phyloP scores from a whole-genome alignment of 208 protist genomes.

The Leishmania tropica region DNA sequence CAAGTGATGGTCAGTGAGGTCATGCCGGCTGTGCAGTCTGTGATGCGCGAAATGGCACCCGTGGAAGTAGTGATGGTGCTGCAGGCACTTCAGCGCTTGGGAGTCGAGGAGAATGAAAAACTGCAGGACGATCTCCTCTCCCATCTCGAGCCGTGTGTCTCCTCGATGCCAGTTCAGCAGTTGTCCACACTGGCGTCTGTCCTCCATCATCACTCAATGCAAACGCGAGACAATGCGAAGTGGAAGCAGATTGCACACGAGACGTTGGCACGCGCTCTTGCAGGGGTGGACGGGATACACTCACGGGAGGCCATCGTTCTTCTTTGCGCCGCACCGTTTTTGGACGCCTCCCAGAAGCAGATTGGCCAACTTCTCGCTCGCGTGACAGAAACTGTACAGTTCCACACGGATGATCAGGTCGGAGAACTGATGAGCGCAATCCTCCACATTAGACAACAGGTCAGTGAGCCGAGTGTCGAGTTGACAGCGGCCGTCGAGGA shows the following conservation, averaged over 20 bases:
- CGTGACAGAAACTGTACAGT: constrained; percentile 53
- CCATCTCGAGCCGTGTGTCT: constrained; percentile 53
- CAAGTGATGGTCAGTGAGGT: constrained; percentile 50
- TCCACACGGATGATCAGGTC: constrained; percentile 75
- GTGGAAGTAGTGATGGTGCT: constrained; percentile 88
- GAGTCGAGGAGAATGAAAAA: constrained; percentile 36
- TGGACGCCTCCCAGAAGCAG: constrained; percentile 46
- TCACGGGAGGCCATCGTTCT: constrained; percentile 75
- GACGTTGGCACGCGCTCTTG: constrained; percentile 41
- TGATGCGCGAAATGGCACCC: constrained; percentile 65
- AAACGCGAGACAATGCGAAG: constrained; percentile 32
- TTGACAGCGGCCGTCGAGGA: constrained; percentile 33
- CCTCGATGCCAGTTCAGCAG: constrained; percentile 69
- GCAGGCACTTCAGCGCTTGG: constrained; percentile 69
- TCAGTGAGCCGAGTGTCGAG: constrained; percentile 28
- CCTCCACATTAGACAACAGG: constrained; percentile 19
- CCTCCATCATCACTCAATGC: constrained; percentile 38
- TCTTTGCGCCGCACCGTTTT: constrained; percentile 35
- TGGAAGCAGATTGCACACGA: constrained; percentile 45
- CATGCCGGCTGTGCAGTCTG: constrained; percentile 46
- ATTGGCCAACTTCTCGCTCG: constrained; percentile 52
- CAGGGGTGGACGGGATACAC: constrained; percentile 59
- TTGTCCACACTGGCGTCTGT: constrained; percentile 74
- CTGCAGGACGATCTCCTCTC: constrained; percentile 54
- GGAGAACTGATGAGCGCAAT: constrained; percentile 49